Evolutionary conservation across 75 land plant genomes (phyloP).

Genomic region (Pinus tabuliformis): DNA sequence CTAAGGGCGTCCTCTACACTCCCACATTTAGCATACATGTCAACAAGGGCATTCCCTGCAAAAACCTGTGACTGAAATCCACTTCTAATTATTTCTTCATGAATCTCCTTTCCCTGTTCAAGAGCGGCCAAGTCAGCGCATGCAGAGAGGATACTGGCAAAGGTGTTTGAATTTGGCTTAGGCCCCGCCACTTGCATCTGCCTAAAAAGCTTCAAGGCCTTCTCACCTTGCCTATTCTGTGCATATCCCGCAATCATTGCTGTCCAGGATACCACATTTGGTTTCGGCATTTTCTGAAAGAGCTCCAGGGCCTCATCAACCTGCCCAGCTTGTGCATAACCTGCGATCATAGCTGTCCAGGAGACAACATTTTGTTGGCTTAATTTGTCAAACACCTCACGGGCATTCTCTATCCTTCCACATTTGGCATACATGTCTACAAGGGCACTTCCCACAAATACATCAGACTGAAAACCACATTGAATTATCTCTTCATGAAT

Average conservation of each 20-base stretch:
- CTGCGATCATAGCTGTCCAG: conserved; percentile 41
- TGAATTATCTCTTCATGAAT: too few relatives aligned
- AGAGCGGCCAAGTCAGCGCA: too few relatives aligned
- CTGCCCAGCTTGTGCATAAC: conserved; percentile 26
- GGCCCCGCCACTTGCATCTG: conserved; percentile 31
- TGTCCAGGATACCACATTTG: conserved; percentile 50
- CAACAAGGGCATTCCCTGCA: too few relatives aligned
- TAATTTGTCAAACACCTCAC: conserved; percentile 27
- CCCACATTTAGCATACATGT: too few relatives aligned
- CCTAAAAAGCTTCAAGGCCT: conserved; percentile 45
- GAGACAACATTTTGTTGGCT: conserved; percentile 27
- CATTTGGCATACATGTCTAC: conserved; percentile 6
- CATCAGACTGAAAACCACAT: neutral
- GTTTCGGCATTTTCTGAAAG: conserved; percentile 25
- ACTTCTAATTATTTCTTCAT: too few relatives aligned
- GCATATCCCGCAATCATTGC: conserved; percentile 47
- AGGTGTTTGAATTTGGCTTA: too few relatives aligned
- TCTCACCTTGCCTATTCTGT: conserved; percentile 32
- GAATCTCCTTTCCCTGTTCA: too few relatives aligned
- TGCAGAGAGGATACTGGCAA: too few relatives aligned
- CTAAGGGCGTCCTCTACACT: too few relatives aligned
- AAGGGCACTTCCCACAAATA: conserved; percentile 1
- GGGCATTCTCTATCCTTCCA: conserved; percentile 21
- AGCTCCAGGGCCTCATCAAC: conserved; percentile 21
- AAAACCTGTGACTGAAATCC: too few relatives aligned